Evolutionary conservation across 179 eudicot genomes (phyloP), one percentile per base, ranked within the genome.

Genomic region (Actinidia arguta): DNA sequence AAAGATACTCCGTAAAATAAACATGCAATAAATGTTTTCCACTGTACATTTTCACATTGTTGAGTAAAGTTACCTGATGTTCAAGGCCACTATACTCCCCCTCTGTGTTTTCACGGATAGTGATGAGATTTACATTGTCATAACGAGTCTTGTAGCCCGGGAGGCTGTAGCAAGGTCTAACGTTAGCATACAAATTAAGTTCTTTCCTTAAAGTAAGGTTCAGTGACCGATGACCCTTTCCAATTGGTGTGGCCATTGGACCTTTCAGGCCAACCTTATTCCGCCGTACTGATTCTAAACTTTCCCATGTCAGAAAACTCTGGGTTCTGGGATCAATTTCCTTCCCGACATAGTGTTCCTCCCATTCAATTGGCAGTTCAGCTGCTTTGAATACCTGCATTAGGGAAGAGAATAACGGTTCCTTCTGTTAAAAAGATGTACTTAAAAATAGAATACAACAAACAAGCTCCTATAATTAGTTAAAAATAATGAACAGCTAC

Each of bases 81-180:
- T 96, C 99, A 82, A 96, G 98, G 67, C 99, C 99, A 89, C 99
- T 96, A 85, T 96, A 96, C 85, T 96, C 99, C 56, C 99, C 99
- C 91, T 96, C 99, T 52, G 99, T 96, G 91, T 96, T 96, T 76
- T 96, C 99, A 83, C 99, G 98, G 74, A 96, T 96, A 47, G 99
- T 96, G 83, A 96, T 82, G 46, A 96, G 99, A 86, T 96, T 85
- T 22, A 96, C 99, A 86, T 91, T 90, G 86, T 96, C 98, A 83
- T 96, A 96, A 68, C 95, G 91, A 85, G 99, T 96, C 86, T 96
- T 95, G 88, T 96, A 96, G 14, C 99, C 99, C 78, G 98, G 99
- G 70, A 96, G 94, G 82, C 99, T 96, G 88, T 93, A 95, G 85
- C 99, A 96, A 78, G 99, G 99, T 88, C 99, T 92, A 31, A 96